Evolutionary conservation across 2,329 filamentous ascomycete genomes (phyloP), one percentile per base, ranked within the genome.

Genomic region (Furcasterigmium furcatum): DNA sequence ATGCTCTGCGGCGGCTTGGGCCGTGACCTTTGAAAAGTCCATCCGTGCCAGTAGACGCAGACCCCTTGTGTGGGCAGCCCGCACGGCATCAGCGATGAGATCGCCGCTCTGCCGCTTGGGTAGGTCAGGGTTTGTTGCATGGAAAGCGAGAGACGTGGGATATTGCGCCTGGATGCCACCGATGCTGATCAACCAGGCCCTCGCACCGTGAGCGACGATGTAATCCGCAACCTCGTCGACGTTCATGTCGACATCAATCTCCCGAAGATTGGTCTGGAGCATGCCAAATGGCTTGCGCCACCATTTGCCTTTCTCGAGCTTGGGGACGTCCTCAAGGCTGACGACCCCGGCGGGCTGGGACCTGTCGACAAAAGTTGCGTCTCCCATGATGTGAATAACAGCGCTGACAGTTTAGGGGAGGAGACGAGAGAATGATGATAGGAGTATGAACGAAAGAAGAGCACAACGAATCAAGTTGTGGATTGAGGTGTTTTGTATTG

Each of bases 1-100:
- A 36, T 52, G 50, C 20, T 20, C 42, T 13, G 44, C 44, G 7
- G 46, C 51, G 22, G 48, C 45, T 1, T 35, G 13, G 9, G 20
- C 41, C n/a, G 48, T 41, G 10, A 51, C 42, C 25, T 53, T 53
- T 5, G 44, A 51, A 41, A 51, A 53, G 42, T 53, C 51, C 45
- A 53, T 51, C 13, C 51, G 41, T 10, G 39, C 51, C 12, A 51
- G 41, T 2, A 53, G 19, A 9, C 51, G 41, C 18, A 53, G 39
- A 1, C 41, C 45, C 14, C 46, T 16, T 3, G 46, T 4, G 14
- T 43, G 41, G 12, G 48, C 48, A 18, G 49, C 49, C 16, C 41
- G 29, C 4, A 53, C n/a, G 2, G 46, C 45, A 32, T 53, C 50
- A 34, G 34, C 25, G 38, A 52, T 43, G 13, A 52, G 38, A 32